Conservation (phyloP, 2,329 filamentous ascomycete genomes). For the Whalleya microplaca region DNA sequence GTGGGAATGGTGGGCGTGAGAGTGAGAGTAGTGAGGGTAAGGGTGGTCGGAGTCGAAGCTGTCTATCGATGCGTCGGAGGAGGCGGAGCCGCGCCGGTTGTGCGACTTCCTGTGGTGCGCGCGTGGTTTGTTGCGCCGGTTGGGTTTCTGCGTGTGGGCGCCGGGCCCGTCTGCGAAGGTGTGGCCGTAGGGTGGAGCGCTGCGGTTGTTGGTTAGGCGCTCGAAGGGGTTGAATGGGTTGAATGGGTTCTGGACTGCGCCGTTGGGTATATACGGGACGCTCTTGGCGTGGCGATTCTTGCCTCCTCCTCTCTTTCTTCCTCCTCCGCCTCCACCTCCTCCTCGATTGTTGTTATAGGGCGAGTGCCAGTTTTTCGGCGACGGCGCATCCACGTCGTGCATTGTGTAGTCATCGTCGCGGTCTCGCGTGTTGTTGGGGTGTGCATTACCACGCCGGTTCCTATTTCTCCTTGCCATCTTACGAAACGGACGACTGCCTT, state of each 20-base stretch:
- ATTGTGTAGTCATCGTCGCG: conserved; percentile 31
- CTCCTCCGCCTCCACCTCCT: conserved; percentile 1
- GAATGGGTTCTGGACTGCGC: neutral
- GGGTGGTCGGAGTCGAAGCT: neutral
- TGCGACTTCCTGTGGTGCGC: neutral
- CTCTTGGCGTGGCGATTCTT: neutral
- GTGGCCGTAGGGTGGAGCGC: neutral
- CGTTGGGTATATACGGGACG: too few relatives aligned
- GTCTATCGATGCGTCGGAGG: neutral
- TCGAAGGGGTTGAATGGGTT: neutral
- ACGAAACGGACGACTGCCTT: neutral
- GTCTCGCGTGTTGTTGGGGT: conserved; percentile 2
- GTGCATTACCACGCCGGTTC: neutral
- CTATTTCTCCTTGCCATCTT: conserved; percentile 22
- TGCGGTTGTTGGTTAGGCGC: neutral
- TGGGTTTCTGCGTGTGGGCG: too few relatives aligned
- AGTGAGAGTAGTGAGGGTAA: neutral
- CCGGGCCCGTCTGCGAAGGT: neutral
- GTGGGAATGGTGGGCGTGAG: neutral
- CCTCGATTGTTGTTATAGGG: conserved; percentile 3
- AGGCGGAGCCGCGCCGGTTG: neutral
- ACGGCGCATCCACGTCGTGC: conserved; percentile 14
- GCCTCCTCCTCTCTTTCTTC: neutral
- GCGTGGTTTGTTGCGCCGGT: neutral
- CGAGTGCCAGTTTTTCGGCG: neutral